phyloP scores from a whole-genome alignment of 768 basidiomycete species.

The Tylopilus sp. region DNA sequence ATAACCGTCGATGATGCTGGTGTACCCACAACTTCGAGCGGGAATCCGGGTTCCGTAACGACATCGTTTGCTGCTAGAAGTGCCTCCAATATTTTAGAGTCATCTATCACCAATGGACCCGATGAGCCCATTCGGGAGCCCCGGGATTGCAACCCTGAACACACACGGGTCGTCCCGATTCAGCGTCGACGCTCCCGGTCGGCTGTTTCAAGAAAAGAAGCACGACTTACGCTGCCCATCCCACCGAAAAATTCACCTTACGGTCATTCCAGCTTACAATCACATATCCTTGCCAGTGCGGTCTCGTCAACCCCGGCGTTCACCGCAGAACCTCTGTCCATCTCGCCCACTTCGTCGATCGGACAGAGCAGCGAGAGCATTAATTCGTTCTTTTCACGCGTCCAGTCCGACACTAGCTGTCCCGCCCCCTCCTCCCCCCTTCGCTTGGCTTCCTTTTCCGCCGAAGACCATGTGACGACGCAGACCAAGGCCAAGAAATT shows the following conservation, averaged over 20 bases:
- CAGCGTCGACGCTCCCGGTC: conserved; percentile 34
- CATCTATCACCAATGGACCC: conserved; percentile 1
- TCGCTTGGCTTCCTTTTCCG: conserved; percentile 23
- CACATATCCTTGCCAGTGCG: conserved; percentile 22
- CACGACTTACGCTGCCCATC: conserved; percentile 21
- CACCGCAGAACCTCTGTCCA: conserved; percentile 24
- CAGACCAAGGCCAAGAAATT: conserved; percentile 27
- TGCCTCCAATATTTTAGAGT: conserved; percentile 16
- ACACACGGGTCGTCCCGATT: conserved; percentile 17
- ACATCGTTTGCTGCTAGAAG: conserved; percentile 25
- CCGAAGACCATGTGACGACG: conserved; percentile 18
- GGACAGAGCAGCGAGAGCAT: conserved; percentile 27
- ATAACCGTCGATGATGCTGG: not conserved
- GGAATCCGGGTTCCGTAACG: conserved; percentile 11
- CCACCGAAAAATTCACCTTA: conserved; percentile 31
- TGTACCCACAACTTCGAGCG: conserved; percentile 8
- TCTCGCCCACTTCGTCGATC: conserved; percentile 26
- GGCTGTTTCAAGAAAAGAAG: conserved; percentile 33
- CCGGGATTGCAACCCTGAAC: conserved; percentile 6
- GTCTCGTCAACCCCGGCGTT: conserved; percentile 28
- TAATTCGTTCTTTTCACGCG: conserved; percentile 20
- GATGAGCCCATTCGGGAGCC: conserved; percentile 14
- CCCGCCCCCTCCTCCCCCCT: conserved; percentile 29
- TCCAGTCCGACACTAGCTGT: conserved; percentile 16
- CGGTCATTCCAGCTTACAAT: conserved; percentile 29